Base-by-base conservation (phyloP, 208 protist genomes). In the Tetramitus jugosus region DNA sequence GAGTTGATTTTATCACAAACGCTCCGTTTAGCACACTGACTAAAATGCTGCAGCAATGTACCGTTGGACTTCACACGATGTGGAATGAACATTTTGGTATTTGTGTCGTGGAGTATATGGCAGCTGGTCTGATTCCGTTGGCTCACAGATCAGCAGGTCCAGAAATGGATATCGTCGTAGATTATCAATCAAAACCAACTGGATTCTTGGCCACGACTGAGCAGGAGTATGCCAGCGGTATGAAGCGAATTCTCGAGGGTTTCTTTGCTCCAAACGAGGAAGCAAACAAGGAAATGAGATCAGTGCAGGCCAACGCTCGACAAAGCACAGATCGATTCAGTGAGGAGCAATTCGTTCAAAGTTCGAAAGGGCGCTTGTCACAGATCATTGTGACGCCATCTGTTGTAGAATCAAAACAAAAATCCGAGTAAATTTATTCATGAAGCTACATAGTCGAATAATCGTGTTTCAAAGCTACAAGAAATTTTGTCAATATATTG, bases 81-180 rank as follows among this genome's bases (percentile, higher is more conserved):
- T 85, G 89, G 74, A 92, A 97, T 76, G 97, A 99, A 82, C 98
- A 99, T 86, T 99, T 99, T 86, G 97, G 98, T 39, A 99, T 99
- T 83, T 92, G 95, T 31, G 81, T 99, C 0, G 92, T 98, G 10
- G 97, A 99, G 82, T 96, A 96, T 79, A 93, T 99, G 87, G 94
- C 94, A 0, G 84, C 86, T 17, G 93, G 93, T 10, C 86, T 94
- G 37, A 85, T 98, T 29, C 80, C 94, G 0, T 79, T 99, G 0
- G 95, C 90, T 0, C 93, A 98, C 84, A 81, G 88, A 17, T 95
- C 90, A 49, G 97, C 90, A 39, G 96, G 97, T 13, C 96, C 97
- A 1, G 76, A 87, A 64, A 67, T 87, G 33, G 96, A 99, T 82
- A 98, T 99, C 72, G 81, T 99, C 29, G 80, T 76, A 39, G 64